Evolutionary conservation across 352 stramenopile genomes (phyloP).

Genomic region (Phytophthora palmivora): DNA sequence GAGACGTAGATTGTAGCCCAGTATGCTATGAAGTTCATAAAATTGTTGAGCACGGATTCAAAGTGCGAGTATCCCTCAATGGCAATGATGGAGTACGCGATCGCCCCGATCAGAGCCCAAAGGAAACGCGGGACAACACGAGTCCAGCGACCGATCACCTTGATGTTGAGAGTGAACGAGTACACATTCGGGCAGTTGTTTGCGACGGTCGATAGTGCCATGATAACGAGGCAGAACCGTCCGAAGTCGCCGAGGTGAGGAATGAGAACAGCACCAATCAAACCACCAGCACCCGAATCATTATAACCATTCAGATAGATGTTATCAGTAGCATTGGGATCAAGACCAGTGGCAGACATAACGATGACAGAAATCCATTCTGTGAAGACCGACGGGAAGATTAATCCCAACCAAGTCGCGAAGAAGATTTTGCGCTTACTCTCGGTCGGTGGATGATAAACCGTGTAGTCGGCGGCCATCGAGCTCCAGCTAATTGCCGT

Average conservation of each 20-base stretch:
- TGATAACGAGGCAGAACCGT: slow-evolving; percentile 50
- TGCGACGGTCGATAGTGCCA: slow-evolving; percentile 51
- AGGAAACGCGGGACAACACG: slow-evolving; percentile 37
- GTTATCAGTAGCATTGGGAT: slow-evolving; percentile 24
- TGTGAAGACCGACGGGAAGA: slow-evolving; percentile 46
- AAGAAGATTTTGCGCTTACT: slow-evolving; percentile 56
- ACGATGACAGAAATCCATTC: slow-evolving; percentile 44
- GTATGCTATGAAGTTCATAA: slow-evolving; percentile 61
- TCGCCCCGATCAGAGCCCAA: slow-evolving; percentile 41
- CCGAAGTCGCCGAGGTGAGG: slow-evolving; percentile 42
- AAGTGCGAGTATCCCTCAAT: slow-evolving; percentile 49
- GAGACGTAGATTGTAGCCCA: slow-evolving; percentile 47
- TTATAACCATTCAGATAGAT: slow-evolving; percentile 46
- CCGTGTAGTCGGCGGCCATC: slow-evolving; percentile 50
- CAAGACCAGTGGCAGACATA: slow-evolving; percentile 44
- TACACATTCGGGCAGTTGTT: slow-evolving; percentile 62
- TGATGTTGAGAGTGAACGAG: slow-evolving; percentile 51
- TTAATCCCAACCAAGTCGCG: slow-evolving; percentile 38
- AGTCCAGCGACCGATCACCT: slow-evolving; percentile 47
- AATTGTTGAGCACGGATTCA: slow-evolving; percentile 52
- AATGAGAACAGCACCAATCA: slow-evolving; percentile 44
- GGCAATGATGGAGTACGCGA: slow-evolving; percentile 42
- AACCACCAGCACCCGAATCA: slow-evolving; percentile 37
- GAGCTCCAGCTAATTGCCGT: slow-evolving; percentile 45
- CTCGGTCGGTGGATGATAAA: slow-evolving; percentile 47